Percentiles rank a stretch among this genome's conserved stretches.
These are phyloP conservation scores for Tulasnella sp. DNA, from an alignment of 768 basidiomycete species.

Conservation along the genomic window DNA sequence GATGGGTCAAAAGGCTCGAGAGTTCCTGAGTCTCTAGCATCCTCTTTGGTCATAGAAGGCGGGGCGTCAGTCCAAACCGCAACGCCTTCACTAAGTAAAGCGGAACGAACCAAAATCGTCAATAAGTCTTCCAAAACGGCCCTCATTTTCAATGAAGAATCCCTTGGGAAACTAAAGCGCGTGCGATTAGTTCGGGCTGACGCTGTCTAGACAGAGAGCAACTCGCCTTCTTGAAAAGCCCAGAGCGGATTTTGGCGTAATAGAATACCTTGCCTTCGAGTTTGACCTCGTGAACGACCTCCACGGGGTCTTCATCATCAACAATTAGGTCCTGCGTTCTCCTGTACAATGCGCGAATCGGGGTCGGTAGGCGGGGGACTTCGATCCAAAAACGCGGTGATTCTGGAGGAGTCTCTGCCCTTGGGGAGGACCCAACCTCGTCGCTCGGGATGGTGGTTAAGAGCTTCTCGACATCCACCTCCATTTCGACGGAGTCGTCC, in stretches of 20 bases:
- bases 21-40: slow-evolving; percentile 49
- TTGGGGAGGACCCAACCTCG: neutral
- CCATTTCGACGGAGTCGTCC: neutral
- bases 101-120: slow-evolving; percentile 57
- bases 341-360: slow-evolving; percentile 52
- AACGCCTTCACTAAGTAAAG: neutral
- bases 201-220: neutral
- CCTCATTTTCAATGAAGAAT: slow-evolving; percentile 48
- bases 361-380: slow-evolving; percentile 47
- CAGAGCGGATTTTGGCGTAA: slow-evolving; percentile 55
- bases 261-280: slow-evolving; percentile 54
- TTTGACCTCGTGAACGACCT: slow-evolving; percentile 63
- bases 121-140: slow-evolving; percentile 23
- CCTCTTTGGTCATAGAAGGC: slow-evolving; percentile 46
- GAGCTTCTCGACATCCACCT: slow-evolving; percentile 1
- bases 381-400: slow-evolving; percentile 46
- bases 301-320: slow-evolving; percentile 44
- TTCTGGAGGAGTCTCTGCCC: neutral
- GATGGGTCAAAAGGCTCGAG: slow-evolving; percentile 65
- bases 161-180: slow-evolving; percentile 37
- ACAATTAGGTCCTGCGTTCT: slow-evolving; percentile 44
- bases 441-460: neutral
- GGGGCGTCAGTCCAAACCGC: neutral
- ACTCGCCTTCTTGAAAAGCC: slow-evolving; percentile 26
- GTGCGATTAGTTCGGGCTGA: neutral